phyloP scores from a whole-genome alignment of 23 red algal genomes.

The Porphyridium purpureum region DNA sequence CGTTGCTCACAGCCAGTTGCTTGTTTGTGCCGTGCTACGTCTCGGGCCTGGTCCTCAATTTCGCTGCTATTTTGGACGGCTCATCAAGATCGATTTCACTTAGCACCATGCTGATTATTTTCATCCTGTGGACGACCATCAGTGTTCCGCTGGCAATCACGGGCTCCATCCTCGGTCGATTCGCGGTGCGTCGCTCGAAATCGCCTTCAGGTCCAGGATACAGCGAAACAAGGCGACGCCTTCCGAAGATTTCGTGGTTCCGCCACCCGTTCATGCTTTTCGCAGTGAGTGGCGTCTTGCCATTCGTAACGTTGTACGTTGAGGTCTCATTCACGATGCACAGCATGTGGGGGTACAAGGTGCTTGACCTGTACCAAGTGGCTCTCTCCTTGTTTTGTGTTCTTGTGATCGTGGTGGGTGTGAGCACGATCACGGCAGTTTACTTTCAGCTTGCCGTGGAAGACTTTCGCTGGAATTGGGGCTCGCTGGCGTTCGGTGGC shows the following conservation, averaged over 20 bases:
- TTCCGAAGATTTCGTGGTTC: constrained; percentile 27
- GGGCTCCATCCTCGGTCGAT: constrained; percentile 37
- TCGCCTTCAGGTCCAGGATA: constrained; percentile 17
- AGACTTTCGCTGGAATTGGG: constrained; percentile 44
- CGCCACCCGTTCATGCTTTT: constrained; percentile 19
- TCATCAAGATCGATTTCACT: constrained; percentile 22
- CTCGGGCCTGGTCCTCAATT: constrained; percentile 15
- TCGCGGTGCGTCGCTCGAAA: constrained; percentile 24
- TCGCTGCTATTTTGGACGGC: constrained; percentile 23
- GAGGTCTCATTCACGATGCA: constrained; percentile 42
- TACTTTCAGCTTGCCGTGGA: constrained; percentile 52
- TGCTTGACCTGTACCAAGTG: constrained; percentile 52
- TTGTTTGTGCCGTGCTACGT: constrained; percentile 36
- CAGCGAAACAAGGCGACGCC: constrained; percentile 31
- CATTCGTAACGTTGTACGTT: constrained; percentile 36
- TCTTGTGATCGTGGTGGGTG: constrained; percentile 27
- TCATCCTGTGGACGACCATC: constrained; percentile 26
- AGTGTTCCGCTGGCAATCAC: constrained; percentile 36
- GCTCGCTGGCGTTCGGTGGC: constrained; percentile 28
- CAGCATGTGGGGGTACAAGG: constrained; percentile 35
- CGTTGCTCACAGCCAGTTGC: constrained; percentile 20
- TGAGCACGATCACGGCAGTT: constrained; percentile 24
- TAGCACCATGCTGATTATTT: constrained; percentile 27
- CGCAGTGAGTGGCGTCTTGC: constrained; percentile 29
- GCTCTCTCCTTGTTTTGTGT: constrained; percentile 31